Percentiles rank a stretch among this genome's conserved stretches.
phyloP scores from a whole-genome alignment of 2,329 filamentous ascomycete species.

The Fusarium sp. region DNA sequence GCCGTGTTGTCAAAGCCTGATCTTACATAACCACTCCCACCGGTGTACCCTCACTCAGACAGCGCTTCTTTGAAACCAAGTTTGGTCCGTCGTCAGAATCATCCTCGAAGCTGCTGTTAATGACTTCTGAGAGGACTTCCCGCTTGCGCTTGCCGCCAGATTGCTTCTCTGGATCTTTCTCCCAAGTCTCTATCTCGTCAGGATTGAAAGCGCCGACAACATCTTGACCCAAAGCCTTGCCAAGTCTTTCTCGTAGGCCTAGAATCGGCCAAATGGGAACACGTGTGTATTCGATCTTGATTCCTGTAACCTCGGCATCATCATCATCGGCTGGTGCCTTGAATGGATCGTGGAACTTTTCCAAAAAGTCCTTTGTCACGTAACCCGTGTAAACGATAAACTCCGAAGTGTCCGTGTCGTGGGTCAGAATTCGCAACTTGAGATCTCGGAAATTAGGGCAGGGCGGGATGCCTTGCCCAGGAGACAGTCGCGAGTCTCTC shows the following conservation, averaged over 20 bases:
- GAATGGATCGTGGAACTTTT: slow-evolving; percentile 62
- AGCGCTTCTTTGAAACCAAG: slow-evolving; percentile 50
- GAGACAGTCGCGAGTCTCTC: slow-evolving; percentile 45
- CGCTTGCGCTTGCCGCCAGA: slow-evolving; percentile 49
- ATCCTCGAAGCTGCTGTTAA: slow-evolving; percentile 57
- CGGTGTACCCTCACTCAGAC: slow-evolving; percentile 46
- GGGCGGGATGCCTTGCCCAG: slow-evolving; percentile 30
- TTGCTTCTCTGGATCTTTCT: slow-evolving; percentile 52
- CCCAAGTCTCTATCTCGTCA: slow-evolving; percentile 60
- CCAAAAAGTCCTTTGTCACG: slow-evolving; percentile 61
- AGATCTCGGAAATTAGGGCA: slow-evolving; percentile 59
- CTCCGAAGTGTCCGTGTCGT: slow-evolving; percentile 60
- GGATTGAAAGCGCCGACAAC: slow-evolving; percentile 58
- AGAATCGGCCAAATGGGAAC: slow-evolving; percentile 67
- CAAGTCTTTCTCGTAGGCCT: slow-evolving; percentile 66
- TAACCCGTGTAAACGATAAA: slow-evolving; percentile 67
- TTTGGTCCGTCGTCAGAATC: slow-evolving; percentile 49
- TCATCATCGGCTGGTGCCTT: slow-evolving; percentile 49
- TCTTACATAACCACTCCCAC: slow-evolving; percentile 48
- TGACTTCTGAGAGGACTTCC: slow-evolving; percentile 51
- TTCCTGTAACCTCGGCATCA: slow-evolving; percentile 45
- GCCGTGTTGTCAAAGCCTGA: slow-evolving; percentile 9
- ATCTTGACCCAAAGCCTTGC: slow-evolving; percentile 64
- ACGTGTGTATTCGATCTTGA: slow-evolving; percentile 61
- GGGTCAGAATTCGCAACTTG: slow-evolving; percentile 63